Evolutionary conservation across 2,329 filamentous ascomycete genomes (phyloP).

Genomic region (Scopulariopsis brevicaulis): DNA sequence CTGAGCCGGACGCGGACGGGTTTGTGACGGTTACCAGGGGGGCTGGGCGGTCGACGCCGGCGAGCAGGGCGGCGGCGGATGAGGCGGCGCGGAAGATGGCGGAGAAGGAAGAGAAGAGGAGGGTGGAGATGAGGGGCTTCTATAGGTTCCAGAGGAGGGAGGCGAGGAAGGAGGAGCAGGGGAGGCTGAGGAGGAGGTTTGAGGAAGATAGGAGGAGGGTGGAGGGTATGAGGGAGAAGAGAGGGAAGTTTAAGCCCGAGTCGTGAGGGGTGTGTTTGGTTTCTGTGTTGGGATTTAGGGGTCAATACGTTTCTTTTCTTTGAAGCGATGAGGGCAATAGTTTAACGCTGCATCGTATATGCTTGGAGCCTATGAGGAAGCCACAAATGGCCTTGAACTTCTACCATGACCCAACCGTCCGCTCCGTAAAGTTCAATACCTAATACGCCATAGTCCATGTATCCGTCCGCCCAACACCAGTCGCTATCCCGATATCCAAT

Average conservation of each 20-base stretch:
- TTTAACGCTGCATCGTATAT: not conserved
- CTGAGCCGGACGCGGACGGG: slow-evolving; percentile 85
- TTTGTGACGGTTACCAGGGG: slow-evolving; percentile 87
- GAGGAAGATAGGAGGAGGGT: slow-evolving; percentile 66
- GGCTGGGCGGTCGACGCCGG: slow-evolving; percentile 56
- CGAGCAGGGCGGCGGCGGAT: slow-evolving; percentile 59
- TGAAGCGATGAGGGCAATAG: not conserved
- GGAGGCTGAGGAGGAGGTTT: slow-evolving; percentile 57
- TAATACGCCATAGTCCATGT: not conserved
- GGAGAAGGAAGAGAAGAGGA: slow-evolving; percentile 52
- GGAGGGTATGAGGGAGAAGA: slow-evolving; percentile 56
- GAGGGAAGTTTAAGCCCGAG: slow-evolving; percentile 48
- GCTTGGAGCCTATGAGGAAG: not conserved
- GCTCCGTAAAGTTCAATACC: not conserved
- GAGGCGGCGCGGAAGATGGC: slow-evolving; percentile 46
- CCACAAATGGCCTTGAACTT: not conserved
- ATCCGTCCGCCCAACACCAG: not conserved
- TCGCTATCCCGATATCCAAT: not conserved
- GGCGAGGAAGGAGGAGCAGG: slow-evolving; percentile 64
- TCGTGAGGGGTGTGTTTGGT: slow-evolving; percentile 16
- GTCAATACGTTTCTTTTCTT: not conserved
- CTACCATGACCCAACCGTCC: not conserved
- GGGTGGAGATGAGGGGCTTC: slow-evolving; percentile 57
- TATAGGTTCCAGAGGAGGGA: slow-evolving; percentile 77
- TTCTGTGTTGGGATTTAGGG: not conserved